Conservation (phyloP, 768 basidiomycete species). For the Terana coerulea region DNA sequence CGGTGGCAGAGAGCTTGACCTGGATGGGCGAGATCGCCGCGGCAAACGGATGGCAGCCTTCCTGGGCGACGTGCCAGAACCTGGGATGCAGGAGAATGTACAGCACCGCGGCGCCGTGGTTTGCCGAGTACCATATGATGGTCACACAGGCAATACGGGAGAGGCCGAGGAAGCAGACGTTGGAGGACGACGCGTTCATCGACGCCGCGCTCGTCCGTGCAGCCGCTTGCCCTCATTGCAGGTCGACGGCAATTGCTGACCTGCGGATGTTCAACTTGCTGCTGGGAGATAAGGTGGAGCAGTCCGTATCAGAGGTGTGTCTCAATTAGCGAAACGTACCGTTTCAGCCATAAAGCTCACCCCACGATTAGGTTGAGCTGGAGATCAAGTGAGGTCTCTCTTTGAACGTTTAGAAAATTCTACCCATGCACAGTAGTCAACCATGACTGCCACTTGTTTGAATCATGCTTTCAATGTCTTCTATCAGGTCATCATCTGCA, state of each 20-base stretch:
- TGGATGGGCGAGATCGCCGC: constrained; percentile 3
- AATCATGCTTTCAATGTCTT: no score
- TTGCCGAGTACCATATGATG: constrained; percentile 10
- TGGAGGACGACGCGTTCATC: constrained; percentile 13
- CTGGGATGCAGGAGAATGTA: constrained; percentile 11
- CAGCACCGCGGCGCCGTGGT: constrained; percentile 15
- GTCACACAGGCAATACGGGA: constrained; percentile 13
- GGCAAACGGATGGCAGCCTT: background rate
- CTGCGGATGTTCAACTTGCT: background rate
- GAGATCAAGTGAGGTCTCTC: background rate
- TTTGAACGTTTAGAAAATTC: no score
- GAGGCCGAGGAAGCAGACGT: constrained; percentile 11
- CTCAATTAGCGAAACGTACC: no score
- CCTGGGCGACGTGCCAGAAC: background rate
- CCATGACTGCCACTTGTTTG: no score
- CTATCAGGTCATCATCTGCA: no score
- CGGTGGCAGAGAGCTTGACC: constrained; percentile 5
- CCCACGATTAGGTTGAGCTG: background rate
- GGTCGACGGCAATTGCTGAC: background rate
- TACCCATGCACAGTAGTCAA: no score
- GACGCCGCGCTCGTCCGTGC: constrained; percentile 11
- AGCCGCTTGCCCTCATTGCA: constrained; percentile 13
- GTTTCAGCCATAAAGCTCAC: background rate
- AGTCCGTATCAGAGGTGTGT: background rate
- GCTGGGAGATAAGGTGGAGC: background rate